Evolutionary conservation across 345 rosid genomes (phyloP), one percentile per base, ranked within the genome.

Genomic region (Turritis glabra): DNA sequence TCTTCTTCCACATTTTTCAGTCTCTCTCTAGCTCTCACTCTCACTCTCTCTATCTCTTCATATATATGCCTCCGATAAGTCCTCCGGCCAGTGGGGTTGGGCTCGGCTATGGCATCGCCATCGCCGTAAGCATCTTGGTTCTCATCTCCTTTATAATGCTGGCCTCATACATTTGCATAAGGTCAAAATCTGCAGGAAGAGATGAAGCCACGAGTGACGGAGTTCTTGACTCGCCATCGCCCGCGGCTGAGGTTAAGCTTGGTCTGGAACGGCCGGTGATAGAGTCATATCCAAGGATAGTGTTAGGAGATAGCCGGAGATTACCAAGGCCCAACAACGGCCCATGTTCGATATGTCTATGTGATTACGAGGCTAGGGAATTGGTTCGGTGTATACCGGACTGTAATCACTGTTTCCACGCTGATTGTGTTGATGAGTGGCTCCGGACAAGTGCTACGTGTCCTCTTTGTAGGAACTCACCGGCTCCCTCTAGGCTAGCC

Each of bases 121-220:
- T 90, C n/a, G 86, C 96, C 14, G 91, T 88, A 30, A 85, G 96
- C 81, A 85, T 86, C 48, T 84, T 90, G 0, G 87, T 90, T 53
- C 96, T 90, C 75, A 86, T 90, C 33, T 90, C 96, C 47, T 79
- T 87, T 47, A 83, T 90, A 75, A 88, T 90, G 90, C 87, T 90
- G 21, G 88, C 90, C 18, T 88, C 93, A 27, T 90, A 88, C 57
- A 81, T 85, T 44, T 90, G 93, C 74, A 81, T 86, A 29, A 79
- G 82, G 65, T 79, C 84, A 47, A 90, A 86, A 71, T 73, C 86
- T 26, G 40, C 33, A 0, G 23, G 53, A 23, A 52, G 76, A 13
- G 47, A 68, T 2, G 70, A 19, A 35, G 47, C 64, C 1, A 46
- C 47, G 35, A 38, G 77, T 12, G 43, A 71, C 7, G 57, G 50